These are phyloP conservation scores for Pholiota conissans DNA, from an alignment of 768 basidiomycete species.

Conservation along the genomic window DNA sequence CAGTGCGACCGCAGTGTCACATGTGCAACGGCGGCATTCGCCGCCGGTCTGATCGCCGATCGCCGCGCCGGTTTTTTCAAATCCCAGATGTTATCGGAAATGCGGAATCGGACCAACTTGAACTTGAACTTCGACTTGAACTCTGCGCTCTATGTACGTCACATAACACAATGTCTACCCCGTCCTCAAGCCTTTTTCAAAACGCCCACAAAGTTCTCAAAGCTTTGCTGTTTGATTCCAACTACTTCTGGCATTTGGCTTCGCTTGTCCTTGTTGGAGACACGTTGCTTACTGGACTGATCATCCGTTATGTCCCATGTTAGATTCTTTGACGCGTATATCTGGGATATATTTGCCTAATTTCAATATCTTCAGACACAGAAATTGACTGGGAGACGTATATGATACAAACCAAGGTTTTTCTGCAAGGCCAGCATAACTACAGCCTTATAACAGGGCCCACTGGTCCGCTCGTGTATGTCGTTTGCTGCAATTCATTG, in stretches of 20 bases:
- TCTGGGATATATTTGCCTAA: conserved; percentile 9
- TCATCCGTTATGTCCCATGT: conserved; percentile 86
- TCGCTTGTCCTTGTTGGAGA: conserved; percentile 70
- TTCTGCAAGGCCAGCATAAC: conserved; percentile 78
- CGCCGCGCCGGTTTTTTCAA: too few species aligned
- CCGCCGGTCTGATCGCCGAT: too few species aligned
- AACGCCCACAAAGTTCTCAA: conserved; percentile 22
- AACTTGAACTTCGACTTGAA: neutral
- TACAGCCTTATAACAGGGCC: conserved; percentile 85
- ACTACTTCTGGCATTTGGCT: conserved; percentile 70
- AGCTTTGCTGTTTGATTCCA: conserved; percentile 49
- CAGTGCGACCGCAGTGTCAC: too few species aligned
- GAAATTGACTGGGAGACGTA: conserved; percentile 99
- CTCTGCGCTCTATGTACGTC: neutral
- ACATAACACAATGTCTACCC: neutral
- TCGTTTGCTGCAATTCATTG: neutral
- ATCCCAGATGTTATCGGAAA: too few species aligned
- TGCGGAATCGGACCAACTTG: too few species aligned
- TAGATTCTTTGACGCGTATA: conserved; percentile 27
- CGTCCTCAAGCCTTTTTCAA: conserved; percentile 11
- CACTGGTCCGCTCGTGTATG: conserved; percentile 91
- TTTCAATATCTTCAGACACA: conserved; percentile 62
- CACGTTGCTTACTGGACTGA: conserved; percentile 73
- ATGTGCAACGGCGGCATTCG: too few species aligned
- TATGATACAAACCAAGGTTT: conserved; percentile 82